These are phyloP conservation scores for Mycena sp. DNA, from an alignment of 1,284 basidiomycete genomes.

Conservation along the genomic window DNA sequence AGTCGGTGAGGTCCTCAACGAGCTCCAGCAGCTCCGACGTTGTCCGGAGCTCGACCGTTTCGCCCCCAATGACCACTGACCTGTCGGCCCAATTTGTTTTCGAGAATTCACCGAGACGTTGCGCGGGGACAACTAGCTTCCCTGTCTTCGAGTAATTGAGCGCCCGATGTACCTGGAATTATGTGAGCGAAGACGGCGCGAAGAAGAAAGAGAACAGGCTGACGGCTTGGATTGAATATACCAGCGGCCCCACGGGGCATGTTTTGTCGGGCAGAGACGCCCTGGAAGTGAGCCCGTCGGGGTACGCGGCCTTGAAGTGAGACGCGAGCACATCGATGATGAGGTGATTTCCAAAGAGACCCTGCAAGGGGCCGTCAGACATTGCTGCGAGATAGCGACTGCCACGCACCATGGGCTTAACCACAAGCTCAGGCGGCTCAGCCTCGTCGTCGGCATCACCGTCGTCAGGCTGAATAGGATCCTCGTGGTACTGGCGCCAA, in stretches of 20 bases:
- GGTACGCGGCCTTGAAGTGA: slow-evolving; percentile 2
- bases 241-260: background rate
- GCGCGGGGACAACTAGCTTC: background rate
- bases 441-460: background rate
- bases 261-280: background rate
- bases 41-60: background rate
- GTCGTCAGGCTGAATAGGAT: too few species aligned
- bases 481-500: background rate
- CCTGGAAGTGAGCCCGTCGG: background rate
- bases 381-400: background rate
- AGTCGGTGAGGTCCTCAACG: background rate
- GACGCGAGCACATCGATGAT: background rate
- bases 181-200: background rate
- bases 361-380: background rate
- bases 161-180: background rate
- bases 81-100: background rate
- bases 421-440: background rate
- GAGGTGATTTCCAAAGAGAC: background rate
- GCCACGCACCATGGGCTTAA: slow-evolving; percentile 1
- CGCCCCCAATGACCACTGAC: background rate
- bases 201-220: background rate
- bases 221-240: slow-evolving; percentile 4
- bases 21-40: background rate
- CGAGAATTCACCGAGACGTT: background rate
- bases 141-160: background rate